These are phyloP conservation scores for Saprolegnia diclina DNA, from an alignment of 352 stramenopile genomes.

Conservation along the genomic window DNA sequence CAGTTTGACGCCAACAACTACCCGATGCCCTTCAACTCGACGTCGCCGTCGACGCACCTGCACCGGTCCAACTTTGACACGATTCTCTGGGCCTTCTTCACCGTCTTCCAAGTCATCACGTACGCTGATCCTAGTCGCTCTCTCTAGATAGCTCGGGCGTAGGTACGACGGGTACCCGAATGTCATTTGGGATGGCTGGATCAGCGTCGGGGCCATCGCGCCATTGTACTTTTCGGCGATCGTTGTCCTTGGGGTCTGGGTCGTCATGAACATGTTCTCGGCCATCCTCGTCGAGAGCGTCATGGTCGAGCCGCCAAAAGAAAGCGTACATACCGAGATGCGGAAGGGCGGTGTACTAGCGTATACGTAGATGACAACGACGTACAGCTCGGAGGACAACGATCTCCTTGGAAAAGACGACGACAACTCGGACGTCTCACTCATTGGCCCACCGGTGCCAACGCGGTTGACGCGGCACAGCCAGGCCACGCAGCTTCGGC, in stretches of 20 bases:
- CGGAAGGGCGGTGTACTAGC: too few species aligned
- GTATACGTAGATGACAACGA: neutral
- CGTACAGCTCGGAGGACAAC: neutral
- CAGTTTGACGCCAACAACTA: slow-evolving; percentile 81
- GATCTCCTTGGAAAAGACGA: neutral
- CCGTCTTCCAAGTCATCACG: slow-evolving; percentile 91
- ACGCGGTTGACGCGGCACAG: neutral
- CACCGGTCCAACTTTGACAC: slow-evolving; percentile 86
- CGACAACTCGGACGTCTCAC: slow-evolving; percentile 23
- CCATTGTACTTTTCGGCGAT: slow-evolving; percentile 81
- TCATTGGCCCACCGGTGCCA: neutral
- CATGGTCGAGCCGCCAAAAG: slow-evolving; percentile 40
- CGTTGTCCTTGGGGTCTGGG: slow-evolving; percentile 86
- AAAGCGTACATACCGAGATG: too few species aligned
- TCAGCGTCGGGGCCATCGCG: slow-evolving; percentile 46
- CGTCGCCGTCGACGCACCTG: slow-evolving; percentile 24
- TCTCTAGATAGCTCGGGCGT: neutral
- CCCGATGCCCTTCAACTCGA: slow-evolving; percentile 34
- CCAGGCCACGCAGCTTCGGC: neutral
- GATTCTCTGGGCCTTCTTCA: slow-evolving; percentile 69
- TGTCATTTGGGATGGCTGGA: slow-evolving; percentile 86
- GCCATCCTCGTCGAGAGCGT: slow-evolving; percentile 91
- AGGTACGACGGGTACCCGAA: slow-evolving; percentile 85
- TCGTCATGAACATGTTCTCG: slow-evolving; percentile 93
- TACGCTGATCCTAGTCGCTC: neutral